Evolutionary conservation across 768 basidiomycete species (phyloP).

Genomic region (Trametes cinnabarina): DNA sequence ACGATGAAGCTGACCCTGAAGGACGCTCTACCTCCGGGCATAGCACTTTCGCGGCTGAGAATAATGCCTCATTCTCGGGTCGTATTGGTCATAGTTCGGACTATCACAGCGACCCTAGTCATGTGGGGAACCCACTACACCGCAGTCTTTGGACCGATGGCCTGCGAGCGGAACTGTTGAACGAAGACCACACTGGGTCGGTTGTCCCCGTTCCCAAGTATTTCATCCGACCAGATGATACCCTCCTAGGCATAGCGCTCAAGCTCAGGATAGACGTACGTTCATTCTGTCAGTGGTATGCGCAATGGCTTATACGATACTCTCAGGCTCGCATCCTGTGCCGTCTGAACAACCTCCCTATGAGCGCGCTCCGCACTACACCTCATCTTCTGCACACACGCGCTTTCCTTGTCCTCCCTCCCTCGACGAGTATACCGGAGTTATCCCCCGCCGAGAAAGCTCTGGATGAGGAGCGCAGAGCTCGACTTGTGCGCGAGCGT

Average conservation of each 20-base stretch:
- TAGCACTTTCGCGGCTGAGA: too few species aligned
- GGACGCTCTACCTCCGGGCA: too few species aligned
- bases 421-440: slow-evolving; percentile 30
- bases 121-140: neutral
- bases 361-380: slow-evolving; percentile 62
- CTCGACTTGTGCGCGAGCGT: slow-evolving; percentile 43
- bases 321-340: slow-evolving; percentile 57
- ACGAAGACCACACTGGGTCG: neutral
- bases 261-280: slow-evolving; percentile 63
- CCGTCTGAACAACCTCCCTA: slow-evolving; percentile 62
- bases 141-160: neutral
- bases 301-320: slow-evolving; percentile 6
- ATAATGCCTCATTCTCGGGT: too few species aligned
- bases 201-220: slow-evolving; percentile 37
- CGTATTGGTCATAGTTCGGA: too few species aligned
- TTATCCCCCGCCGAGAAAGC: slow-evolving; percentile 25
- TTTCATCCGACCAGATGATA: slow-evolving; percentile 55
- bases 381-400: slow-evolving; percentile 77
- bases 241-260: slow-evolving; percentile 62
- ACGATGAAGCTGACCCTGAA: slow-evolving; percentile 11
- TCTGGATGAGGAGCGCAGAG: slow-evolving; percentile 39
- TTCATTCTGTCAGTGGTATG: too few species aligned
- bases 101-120: too few species aligned
- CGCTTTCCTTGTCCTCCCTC: slow-evolving; percentile 52
- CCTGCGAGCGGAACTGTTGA: too few species aligned